phyloP scores from a whole-genome alignment of 129 eudicot species.

The Arctium lappa region DNA sequence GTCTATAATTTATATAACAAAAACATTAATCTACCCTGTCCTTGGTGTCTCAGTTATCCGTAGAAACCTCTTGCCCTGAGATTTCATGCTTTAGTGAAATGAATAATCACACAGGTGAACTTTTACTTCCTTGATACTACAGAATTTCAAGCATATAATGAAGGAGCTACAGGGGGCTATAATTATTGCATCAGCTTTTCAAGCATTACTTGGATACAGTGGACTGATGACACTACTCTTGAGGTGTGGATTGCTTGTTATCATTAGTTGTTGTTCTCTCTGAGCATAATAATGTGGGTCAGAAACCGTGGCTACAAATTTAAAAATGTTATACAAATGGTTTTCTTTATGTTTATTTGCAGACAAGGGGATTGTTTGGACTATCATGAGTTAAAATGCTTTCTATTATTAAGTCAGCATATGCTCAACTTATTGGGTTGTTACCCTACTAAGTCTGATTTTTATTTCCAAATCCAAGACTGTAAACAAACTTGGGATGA shows the following conservation, averaged over 20 bases:
- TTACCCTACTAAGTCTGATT: background rate
- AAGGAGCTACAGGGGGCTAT: constrained; percentile 95
- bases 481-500: background rate
- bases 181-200: constrained; percentile 86
- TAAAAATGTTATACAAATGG: background rate
- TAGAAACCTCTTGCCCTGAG: constrained; percentile 7
- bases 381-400: background rate
- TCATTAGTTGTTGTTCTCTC: background rate
- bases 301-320: background rate
- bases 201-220: constrained; percentile 89
- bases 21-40: background rate
- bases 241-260: constrained; percentile 43
- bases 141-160: constrained; percentile 97
- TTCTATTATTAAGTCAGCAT: background rate
- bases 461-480: background rate
- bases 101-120: background rate
- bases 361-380: background rate
- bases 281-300: background rate
- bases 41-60: background rate
- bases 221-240: constrained; percentile 80
- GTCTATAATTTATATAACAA: background rate
- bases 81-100: background rate
- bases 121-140: constrained; percentile 10
- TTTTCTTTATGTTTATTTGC: background rate
- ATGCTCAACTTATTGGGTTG: background rate